Base-by-base conservation (phyloP, 371 early-diverging fungal genomes). In the Mucor racemosus region DNA sequence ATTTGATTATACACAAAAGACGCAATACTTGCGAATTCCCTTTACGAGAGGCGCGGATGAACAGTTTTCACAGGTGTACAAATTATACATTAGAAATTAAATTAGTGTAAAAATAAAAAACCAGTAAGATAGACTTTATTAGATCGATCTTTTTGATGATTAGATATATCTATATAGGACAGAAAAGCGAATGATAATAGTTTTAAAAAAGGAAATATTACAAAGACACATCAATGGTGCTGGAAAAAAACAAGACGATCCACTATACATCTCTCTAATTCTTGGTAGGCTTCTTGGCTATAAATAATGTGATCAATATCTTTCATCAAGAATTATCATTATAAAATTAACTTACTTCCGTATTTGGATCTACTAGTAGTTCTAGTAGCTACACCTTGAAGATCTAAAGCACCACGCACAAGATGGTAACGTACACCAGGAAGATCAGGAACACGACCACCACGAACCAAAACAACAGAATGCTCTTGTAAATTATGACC, bases 401-500 rank as follows among this genome's bases (percentile, higher is more conserved):
- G 90, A 88, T 98, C 99, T 62, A 94, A 78, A 39, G 95, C 94
- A 55, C 98, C 99, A 59, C 99, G 90, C 9, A 97, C 89, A 68
- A 98, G 77, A 78, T 95, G 95, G 75, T 98, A 98, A 68, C 92
- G 86, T 21, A 98, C 97, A 91, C 99, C 98, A n/a, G 98, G 98
- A 68, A 95, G 88, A 92, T 98, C 99, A 34, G 93, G 91, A 8
- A 96, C 95, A 84, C 97, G 88, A 68, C 91, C 97, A 40, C 98
- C 99, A 58, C 96, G 87, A 7, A 98, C 96, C 38, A 97, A 77
- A 19, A 98, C 99, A 26, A 97, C 97, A 14, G 92, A 92, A 79
- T 98, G 98, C 76, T 98, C 99, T 85, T 98, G 98, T 74, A 97
- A 80, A 73, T 95, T 97, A 81, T 98, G 99, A 17, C 98, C 98